Evolutionary conservation across 2,329 filamentous ascomycete genomes (phyloP), one percentile per base, ranked within the genome.

Genomic region (Aureobasidium namibiae): DNA sequence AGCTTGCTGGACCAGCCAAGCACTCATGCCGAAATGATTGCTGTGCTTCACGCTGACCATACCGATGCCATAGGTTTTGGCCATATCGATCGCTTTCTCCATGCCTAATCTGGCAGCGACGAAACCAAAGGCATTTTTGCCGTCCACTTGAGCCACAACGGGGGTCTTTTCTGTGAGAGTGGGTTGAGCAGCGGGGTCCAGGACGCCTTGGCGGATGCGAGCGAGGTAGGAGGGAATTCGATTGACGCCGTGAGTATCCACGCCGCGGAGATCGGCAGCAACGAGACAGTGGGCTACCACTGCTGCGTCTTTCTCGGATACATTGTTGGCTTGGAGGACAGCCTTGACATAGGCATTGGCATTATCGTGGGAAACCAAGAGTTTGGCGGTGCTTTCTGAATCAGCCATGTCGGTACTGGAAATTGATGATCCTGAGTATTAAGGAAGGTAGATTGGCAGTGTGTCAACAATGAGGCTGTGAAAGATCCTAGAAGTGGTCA

Each of bases 11-110:
- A 90, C 87, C 1, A 90, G 68, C 85, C 87, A 91, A 0, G 88
- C 88, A 3, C 80, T 81, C 88, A 92, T 92, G 57, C 89, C 89
- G 66, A 88, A 91, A 70, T 92, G 88, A 65, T 91, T 91, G 34
- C 84, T 88, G 71, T 86, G 85, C 69, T 84, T 87, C 67, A 91
- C 77, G 57, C 81, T 83, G 0, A 86, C 86, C 80, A 92, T 84
- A 31, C 88, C 88, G 63, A 92, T 87, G 7, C 88, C 88, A 65
- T 78, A 82, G 1, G 72, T 69, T n/a, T 75, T 72, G 0, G 87
- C 88, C 72, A 87, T 84, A 14, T 81, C 77, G 39, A 90, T 82
- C 0, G 87, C 87, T 0, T 78, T 76, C 1, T 72, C 70, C 83
- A 91, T 90, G 31, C 80, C 88, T 48, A 71, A 65, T 44, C 82